Base-by-base conservation (phyloP, 192 early-diverging fungal species). In the Coemansia umbellata region DNA sequence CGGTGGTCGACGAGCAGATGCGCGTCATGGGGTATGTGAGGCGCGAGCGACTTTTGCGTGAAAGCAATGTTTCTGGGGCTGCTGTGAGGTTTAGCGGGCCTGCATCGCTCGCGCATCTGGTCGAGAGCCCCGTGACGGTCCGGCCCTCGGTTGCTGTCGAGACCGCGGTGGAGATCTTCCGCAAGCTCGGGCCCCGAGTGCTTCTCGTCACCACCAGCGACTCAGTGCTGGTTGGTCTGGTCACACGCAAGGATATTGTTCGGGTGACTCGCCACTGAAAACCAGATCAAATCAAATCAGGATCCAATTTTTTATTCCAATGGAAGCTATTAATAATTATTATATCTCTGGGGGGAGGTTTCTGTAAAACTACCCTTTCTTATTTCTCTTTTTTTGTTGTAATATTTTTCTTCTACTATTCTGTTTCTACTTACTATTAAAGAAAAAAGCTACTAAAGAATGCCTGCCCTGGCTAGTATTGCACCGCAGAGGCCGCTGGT, bases 101-200 rank as follows among this genome's bases (percentile, higher is more conserved):
- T 0, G 8, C 31, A 21, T 13, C 23, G 10, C 27, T 47, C 28
- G 19, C 37, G 19, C 39, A 33, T 21, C 52, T 53, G 30, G 74
- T 80, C 41, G 56, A 64, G 53, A 87, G 83, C n/a, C 87, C 90
- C 0, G 80, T 87, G 13, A 84, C 84, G 0, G 87, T 91, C 14
- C 69, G 83, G 11, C 89, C 88, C 17, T 76, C 82, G 24, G 72
- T 81, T 21, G 75, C 87, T 1, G 66, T 86, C 8, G 90, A 89
- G 50, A 89, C 86, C 0, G 86, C 87, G 0, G 77, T 89, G 56
- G 86, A 91, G 69, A 80, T 92, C 35, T 92, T 92, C 58, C 87
- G 87, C 47, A 89, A 92, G 71, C 79, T 91, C 45, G 90, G 88
- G 8, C 89, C 89, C 14, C 79, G 85, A 7, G 78, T 85, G 7